Conservation (phyloP, 1,139 yeast species). For the Nakaseomyces bracarensis region DNA sequence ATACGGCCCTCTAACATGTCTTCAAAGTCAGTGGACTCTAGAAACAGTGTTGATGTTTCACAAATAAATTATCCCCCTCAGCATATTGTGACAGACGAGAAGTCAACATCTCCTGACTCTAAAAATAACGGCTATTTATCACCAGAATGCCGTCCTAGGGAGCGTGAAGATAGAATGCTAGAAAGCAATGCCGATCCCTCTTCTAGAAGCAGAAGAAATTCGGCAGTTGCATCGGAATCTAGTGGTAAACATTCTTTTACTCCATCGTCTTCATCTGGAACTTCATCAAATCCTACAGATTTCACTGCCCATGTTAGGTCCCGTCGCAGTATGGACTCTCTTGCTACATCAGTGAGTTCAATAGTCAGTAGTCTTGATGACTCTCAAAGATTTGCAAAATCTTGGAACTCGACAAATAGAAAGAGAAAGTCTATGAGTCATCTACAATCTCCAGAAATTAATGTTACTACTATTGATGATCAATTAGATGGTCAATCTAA, state of each 20-base stretch:
- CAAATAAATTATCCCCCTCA: background rate
- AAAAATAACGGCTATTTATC: background rate
- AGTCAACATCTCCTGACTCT: background rate
- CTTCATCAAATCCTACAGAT: constrained; percentile 31
- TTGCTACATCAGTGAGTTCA: constrained; percentile 30
- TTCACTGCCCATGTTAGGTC: constrained; percentile 23
- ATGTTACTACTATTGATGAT: constrained; percentile 7
- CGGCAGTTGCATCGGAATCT: constrained; percentile 1
- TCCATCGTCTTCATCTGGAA: constrained; percentile 21
- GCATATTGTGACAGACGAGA: background rate
- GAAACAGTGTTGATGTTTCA: background rate
- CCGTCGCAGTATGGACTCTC: constrained; percentile 28
- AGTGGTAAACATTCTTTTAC: constrained; percentile 10
- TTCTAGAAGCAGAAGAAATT: background rate
- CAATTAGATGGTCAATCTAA: background rate
- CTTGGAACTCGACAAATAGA: constrained; percentile 31
- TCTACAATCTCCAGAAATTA: constrained; percentile 11
- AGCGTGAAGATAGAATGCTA: background rate
- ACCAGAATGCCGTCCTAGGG: constrained; percentile 1
- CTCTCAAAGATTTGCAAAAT: constrained; percentile 30
- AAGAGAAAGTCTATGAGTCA: constrained; percentile 27
- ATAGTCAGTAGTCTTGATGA: constrained; percentile 30
- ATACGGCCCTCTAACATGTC: constrained; percentile 1
- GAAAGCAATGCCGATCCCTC: too few relatives aligned
- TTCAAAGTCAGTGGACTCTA: background rate